These are phyloP conservation scores for Xylaria grammica DNA, from an alignment of 495 filamentous ascomycete genomes.

Conservation along the genomic window DNA sequence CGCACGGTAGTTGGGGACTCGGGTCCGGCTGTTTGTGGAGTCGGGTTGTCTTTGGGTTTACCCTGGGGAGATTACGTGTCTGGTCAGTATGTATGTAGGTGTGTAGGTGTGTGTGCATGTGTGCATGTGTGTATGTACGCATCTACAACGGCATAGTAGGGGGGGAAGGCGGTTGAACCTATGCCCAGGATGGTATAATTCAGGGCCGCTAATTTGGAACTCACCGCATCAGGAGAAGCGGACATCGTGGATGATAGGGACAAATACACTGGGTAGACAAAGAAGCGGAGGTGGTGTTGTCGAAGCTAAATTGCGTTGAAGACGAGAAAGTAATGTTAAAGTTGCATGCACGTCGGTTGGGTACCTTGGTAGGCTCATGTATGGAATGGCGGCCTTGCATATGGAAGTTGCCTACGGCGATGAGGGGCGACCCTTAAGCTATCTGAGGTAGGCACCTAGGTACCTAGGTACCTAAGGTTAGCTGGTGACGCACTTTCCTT, in stretches of 20 bases:
- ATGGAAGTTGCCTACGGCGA: background rate
- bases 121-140: background rate
- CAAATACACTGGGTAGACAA: background rate
- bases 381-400: slow-evolving; percentile 4
- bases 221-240: slow-evolving; percentile 47
- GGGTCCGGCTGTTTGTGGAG: slow-evolving; percentile 43
- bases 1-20: slow-evolving; percentile 87
- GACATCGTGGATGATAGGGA: slow-evolving; percentile 45
- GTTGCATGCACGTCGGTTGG: slow-evolving; percentile 24
- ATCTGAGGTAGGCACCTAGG: background rate
- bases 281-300: background rate
- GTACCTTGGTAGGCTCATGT: slow-evolving; percentile 23
- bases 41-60: slow-evolving; percentile 39
- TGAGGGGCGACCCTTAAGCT: slow-evolving; percentile 11
- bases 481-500: slow-evolving; percentile 33
- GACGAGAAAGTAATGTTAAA: slow-evolving; percentile 10
- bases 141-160: background rate
- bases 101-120: background rate
- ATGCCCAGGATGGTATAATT: slow-evolving; percentile 9
- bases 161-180: slow-evolving; percentile 17
- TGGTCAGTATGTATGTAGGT: background rate
- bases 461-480: too few species aligned
- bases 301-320: slow-evolving; percentile 4
- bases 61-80: slow-evolving; percentile 14
- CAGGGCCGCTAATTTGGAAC: slow-evolving; percentile 30